phyloP scores from a whole-genome alignment of 192 early-diverging fungal species.

The Coemansia sp. region DNA sequence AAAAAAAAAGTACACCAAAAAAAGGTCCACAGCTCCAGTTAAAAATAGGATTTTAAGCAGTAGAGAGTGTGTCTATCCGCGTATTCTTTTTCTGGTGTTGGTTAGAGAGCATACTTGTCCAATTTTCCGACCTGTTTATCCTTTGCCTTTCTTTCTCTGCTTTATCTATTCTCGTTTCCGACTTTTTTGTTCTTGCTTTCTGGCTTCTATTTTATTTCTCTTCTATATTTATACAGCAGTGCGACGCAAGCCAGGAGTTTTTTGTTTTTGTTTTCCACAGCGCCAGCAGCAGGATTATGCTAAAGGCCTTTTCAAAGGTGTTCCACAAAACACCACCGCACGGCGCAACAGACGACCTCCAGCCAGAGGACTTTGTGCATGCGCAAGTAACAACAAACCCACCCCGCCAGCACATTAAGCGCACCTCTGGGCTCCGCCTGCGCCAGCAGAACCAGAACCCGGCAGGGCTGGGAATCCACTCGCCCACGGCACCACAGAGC shows the following conservation, averaged over 20 bases:
- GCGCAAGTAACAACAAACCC: not conserved
- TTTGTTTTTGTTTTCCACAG: not conserved
- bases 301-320: slow-evolving; percentile 55
- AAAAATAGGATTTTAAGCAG: slow-evolving; percentile 6
- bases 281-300: slow-evolving; percentile 21
- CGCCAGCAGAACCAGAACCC: slow-evolving; percentile 5
- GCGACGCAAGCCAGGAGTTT: not conserved
- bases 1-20: not conserved
- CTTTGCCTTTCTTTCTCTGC: slow-evolving; percentile 5
- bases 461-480: slow-evolving; percentile 7
- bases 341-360: slow-evolving; percentile 27
- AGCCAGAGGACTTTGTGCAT: slow-evolving; percentile 10
- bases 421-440: not conserved
- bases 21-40: not conserved
- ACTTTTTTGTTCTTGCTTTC: not conserved
- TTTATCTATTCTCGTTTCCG: slow-evolving; percentile 2
- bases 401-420: not conserved
- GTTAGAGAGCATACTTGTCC: not conserved
- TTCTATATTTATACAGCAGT: not conserved
- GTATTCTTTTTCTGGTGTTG: not conserved
- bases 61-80: not conserved
- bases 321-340: slow-evolving; percentile 46
- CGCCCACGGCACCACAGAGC: not conserved
- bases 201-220: not conserved
- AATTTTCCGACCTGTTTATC: slow-evolving; percentile 1